Evolutionary conservation across 2,329 filamentous ascomycete species (phyloP).

Genomic region (Pseudogymnoascus sp.): DNA sequence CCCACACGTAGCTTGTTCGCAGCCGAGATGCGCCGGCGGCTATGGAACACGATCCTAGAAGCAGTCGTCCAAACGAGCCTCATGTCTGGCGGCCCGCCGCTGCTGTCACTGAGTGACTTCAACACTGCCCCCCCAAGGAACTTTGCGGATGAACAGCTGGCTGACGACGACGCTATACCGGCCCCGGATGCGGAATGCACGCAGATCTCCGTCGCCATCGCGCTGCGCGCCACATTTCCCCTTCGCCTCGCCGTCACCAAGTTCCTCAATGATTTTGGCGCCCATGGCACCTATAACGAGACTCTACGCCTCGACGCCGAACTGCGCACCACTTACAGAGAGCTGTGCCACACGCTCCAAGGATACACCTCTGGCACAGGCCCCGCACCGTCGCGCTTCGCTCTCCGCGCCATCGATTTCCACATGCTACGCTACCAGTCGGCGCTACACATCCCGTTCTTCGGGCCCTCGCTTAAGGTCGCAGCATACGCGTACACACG

Average conservation of each 20-base stretch:
- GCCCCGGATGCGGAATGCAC: slow-evolving; percentile 34
- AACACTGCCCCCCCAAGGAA: slow-evolving; percentile 44
- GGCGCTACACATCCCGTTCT: slow-evolving; percentile 49
- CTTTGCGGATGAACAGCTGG: slow-evolving; percentile 43
- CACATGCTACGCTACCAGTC: slow-evolving; percentile 48
- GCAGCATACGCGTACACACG: slow-evolving; percentile 45
- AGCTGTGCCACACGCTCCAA: slow-evolving; percentile 31
- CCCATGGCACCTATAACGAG: slow-evolving; percentile 36
- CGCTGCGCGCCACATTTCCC: slow-evolving; percentile 37
- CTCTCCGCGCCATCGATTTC: slow-evolving; percentile 41
- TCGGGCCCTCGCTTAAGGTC: slow-evolving; percentile 34
- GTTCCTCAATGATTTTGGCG: slow-evolving; percentile 38
- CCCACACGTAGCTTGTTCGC: slow-evolving; percentile 29
- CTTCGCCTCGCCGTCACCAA: slow-evolving; percentile 37
- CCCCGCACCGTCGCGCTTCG: slow-evolving; percentile 30
- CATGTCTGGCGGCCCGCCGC: slow-evolving; percentile 38
- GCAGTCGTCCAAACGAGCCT: slow-evolving; percentile 40
- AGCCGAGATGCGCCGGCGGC: slow-evolving; percentile 41
- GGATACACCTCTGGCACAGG: slow-evolving; percentile 12
- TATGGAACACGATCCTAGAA: slow-evolving; percentile 49
- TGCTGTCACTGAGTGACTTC: slow-evolving; percentile 39
- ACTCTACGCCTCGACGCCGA: slow-evolving; percentile 38
- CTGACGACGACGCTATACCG: slow-evolving; percentile 25
- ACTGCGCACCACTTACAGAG: slow-evolving; percentile 37
- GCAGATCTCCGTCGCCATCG: slow-evolving; percentile 34